Evolutionary conservation across 2,329 filamentous ascomycete species (phyloP).

Genomic region (Penicillium paneum): DNA sequence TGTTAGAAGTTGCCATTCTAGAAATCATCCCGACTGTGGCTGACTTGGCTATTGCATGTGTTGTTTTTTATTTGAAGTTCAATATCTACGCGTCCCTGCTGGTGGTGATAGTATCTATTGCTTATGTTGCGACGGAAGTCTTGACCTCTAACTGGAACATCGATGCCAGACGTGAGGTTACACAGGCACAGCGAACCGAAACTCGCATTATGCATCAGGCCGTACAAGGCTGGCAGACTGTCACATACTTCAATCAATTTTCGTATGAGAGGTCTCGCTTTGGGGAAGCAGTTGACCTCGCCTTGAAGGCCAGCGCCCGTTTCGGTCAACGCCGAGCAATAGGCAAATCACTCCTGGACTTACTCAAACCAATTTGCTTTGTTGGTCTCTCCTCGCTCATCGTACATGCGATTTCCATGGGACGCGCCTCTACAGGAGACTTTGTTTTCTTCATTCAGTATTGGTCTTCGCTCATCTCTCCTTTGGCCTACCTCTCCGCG

Average conservation of each 20-base stretch:
- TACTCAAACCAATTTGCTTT: conserved; percentile 48
- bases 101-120: conserved; percentile 43
- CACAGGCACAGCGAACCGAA: conserved; percentile 48
- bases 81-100: conserved; percentile 56
- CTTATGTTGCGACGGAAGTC: conserved; percentile 51
- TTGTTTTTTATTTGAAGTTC: conserved; percentile 57
- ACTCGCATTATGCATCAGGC: conserved; percentile 56
- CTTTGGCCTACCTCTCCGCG: conserved; percentile 50
- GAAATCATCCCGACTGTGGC: conserved; percentile 58
- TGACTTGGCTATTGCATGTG: conserved; percentile 28
- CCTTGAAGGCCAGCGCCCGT: background rate
- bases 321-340: conserved; percentile 4
- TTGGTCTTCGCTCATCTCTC: conserved; percentile 52
- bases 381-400: conserved; percentile 48
- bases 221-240: conserved; percentile 58
- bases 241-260: conserved; percentile 56
- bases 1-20: conserved; percentile 59
- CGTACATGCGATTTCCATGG: conserved; percentile 50
- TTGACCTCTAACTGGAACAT: conserved; percentile 39
- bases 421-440: conserved; percentile 51
- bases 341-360: conserved; percentile 26
- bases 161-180: conserved; percentile 35
- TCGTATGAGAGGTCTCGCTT: conserved; percentile 53
- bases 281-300: conserved; percentile 6
- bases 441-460: conserved; percentile 64